Evolutionary conservation across 345 rosid species (phyloP).

Genomic region (Acer saccharum): DNA sequence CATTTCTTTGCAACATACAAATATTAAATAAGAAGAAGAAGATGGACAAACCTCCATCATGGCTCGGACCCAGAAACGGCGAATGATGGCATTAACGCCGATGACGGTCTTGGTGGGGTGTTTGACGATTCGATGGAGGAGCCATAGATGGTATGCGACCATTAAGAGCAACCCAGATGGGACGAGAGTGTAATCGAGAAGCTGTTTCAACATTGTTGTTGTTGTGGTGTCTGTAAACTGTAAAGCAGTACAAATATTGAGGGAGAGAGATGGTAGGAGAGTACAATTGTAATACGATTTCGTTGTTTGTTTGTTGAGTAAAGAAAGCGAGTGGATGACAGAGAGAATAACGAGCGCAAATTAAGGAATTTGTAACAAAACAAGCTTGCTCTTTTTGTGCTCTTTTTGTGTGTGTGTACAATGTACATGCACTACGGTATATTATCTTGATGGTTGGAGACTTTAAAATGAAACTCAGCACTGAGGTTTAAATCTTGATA

Average conservation of each 20-base stretch:
- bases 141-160: slow-evolving; percentile 73
- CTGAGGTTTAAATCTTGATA: no score
- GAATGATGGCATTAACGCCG: slow-evolving; percentile 78
- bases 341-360: neutral
- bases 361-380: neutral
- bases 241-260: neutral
- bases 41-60: slow-evolving; percentile 76
- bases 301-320: neutral
- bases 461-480: no score
- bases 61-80: slow-evolving; percentile 85
- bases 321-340: neutral
- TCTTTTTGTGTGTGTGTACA: neutral
- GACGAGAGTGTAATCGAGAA: slow-evolving; percentile 65
- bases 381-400: neutral
- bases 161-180: slow-evolving; percentile 59
- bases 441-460: no score
- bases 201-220: slow-evolving; percentile 42
- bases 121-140: slow-evolving; percentile 53
- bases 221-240: no score
- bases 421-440: no score
- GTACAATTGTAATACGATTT: slow-evolving; percentile 34
- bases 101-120: slow-evolving; percentile 71
- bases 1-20: neutral
- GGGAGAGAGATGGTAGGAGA: slow-evolving; percentile 15
- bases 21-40: no score